Evolutionary conservation across 1,284 basidiomycete species (phyloP).

Genomic region (Uromyces viciae-fabae): DNA sequence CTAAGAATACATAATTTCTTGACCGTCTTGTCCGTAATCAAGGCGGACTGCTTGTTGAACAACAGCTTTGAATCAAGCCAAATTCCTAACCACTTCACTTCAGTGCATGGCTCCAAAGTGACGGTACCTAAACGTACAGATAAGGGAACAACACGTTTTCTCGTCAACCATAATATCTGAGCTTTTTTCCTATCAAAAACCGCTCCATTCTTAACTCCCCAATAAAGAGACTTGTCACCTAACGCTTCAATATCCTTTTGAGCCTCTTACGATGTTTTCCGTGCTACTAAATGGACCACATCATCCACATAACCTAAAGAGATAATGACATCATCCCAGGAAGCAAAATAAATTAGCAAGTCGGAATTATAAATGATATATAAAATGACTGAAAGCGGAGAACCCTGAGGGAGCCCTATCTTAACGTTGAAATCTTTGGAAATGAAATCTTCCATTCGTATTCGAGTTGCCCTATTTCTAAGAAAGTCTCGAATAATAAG

Average conservation of each 20-base stretch:
- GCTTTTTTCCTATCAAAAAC: background rate
- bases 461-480: background rate
- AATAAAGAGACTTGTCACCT: background rate
- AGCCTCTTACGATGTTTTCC: background rate
- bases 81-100: background rate
- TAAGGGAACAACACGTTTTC: background rate
- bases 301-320: background rate
- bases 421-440: background rate
- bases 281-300: background rate
- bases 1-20: background rate
- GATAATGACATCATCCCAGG: background rate
- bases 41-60: background rate
- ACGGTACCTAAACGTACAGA: background rate
- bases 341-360: background rate
- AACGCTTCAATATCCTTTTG: background rate
- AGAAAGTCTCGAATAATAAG: background rate
- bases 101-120: background rate
- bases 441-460: background rate
- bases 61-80: background rate
- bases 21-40: background rate
- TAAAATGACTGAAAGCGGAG: background rate
- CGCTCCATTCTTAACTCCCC: background rate
- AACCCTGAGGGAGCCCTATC: background rate
- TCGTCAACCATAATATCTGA: background rate
- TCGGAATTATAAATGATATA: background rate